Base-by-base conservation (phyloP, 805 yeast genomes). In the Pichia manshurica region DNA sequence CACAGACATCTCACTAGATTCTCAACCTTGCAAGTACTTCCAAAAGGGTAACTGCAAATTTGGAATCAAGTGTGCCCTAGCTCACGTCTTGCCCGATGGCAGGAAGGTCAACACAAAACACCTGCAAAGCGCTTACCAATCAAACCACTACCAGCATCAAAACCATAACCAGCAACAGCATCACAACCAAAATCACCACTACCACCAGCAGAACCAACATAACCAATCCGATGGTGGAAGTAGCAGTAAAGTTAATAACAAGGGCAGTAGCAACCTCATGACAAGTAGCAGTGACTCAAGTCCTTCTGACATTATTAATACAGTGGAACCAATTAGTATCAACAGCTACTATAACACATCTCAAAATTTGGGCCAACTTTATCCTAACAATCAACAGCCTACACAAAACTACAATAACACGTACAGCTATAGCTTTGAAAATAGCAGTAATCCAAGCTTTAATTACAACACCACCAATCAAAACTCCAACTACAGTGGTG, bases 1-100 rank as follows among this genome's bases (percentile, higher is more conserved):
- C 41, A 61, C 78, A 44, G 85, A 82, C 47, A 71, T 76, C 5
- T 62, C 73, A n/a, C 67, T 70, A 32, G 81, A 76, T 42, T 66
- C 73, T 40, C 70, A 75, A 38, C 87, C 90, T 6, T 91, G 99
- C 73, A 90, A 89, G 71, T 91, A 90, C 66, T 91, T 87, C 65
- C 93, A 85, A 59, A 87, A 87, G 68, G 98, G 98, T n/a, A 88
- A 89, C 61, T 91, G 99, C 67, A 89, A 89, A 67, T 91, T 91
- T 65, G 99, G 99, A 4, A 71, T 79, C 44, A 90, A 89, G 60
- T 91, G 99, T 70, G 98, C 96, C 1, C 76, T 91, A 59, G 96
- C 95, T 6, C 99, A 91, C 67, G 75, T 86, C 49, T 67, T 86
- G 36, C 95, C 96, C 0, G 95, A 90, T 58, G 96, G 96, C 1